Evolutionary conservation across 495 filamentous ascomycete genomes (phyloP).

Genomic region (Aspergillus panamensis): DNA sequence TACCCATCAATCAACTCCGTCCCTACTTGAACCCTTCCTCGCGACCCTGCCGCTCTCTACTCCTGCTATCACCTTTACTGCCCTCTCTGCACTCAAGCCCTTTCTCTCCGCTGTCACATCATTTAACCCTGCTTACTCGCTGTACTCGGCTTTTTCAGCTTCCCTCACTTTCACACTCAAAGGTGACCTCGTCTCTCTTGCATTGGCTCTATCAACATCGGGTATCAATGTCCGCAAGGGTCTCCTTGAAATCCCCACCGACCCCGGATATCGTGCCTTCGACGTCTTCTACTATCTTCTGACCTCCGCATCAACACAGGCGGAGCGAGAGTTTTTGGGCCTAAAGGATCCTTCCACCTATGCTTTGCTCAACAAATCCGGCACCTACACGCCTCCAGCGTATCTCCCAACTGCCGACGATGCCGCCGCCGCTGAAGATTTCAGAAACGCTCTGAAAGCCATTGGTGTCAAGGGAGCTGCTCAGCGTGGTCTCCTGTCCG

Average conservation of each 20-base stretch:
- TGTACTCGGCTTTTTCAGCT: slow-evolving; percentile 76
- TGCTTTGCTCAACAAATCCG: slow-evolving; percentile 71
- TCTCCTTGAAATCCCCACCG: slow-evolving; percentile 72
- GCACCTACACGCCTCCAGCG: slow-evolving; percentile 80
- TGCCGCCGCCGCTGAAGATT: slow-evolving; percentile 88
- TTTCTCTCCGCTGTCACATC: slow-evolving; percentile 87
- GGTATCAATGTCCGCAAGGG: slow-evolving; percentile 84
- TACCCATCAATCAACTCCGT: slow-evolving; percentile 83
- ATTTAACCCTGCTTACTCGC: slow-evolving; percentile 78
- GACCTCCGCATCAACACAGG: slow-evolving; percentile 81
- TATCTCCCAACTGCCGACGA: slow-evolving; percentile 95
- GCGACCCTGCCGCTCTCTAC: slow-evolving; percentile 72
- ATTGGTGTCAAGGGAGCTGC: slow-evolving; percentile 88
- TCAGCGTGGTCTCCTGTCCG: slow-evolving; percentile 75
- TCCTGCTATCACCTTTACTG: slow-evolving; percentile 67
- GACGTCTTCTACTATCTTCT: slow-evolving; percentile 97
- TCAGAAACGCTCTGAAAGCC: slow-evolving; percentile 73
- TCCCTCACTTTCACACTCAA: slow-evolving; percentile 76
- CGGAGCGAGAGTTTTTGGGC: slow-evolving; percentile 87
- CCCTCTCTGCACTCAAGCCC: slow-evolving; percentile 73
- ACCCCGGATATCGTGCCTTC: slow-evolving; percentile 87
- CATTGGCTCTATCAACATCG: slow-evolving; percentile 75
- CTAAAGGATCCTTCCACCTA: slow-evolving; percentile 78
- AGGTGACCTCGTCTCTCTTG: slow-evolving; percentile 71
- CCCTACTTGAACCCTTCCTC: slow-evolving; percentile 76